Base-by-base conservation (phyloP, 768 basidiomycete species). In the Gautieria morchelliformis region DNA sequence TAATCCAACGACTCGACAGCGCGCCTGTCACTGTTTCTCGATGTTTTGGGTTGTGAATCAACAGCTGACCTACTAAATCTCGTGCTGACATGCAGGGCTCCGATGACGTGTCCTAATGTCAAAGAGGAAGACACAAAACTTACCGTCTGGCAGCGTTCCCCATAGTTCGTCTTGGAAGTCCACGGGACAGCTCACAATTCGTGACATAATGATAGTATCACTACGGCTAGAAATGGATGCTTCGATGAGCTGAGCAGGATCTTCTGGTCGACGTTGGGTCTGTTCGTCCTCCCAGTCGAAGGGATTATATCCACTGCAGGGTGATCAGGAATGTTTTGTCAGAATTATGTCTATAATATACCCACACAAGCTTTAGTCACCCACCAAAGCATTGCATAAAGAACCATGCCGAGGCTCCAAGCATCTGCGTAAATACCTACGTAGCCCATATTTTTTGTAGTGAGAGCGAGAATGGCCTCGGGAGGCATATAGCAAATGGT, bases 351-450 rank as follows among this genome's bases (percentile, higher is more conserved):
- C 40, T 15, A 54, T 11, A 17, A 37, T 47, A 20, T 46, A 24
- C 14, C 19, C 9, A n/a, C 15, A 59, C 17, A 27, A 20, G 42
- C 35, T 46, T 52, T 53, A 44, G 53, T 42, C 41, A 77, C 87
- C 59, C 71, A 92, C 90, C 80, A 78, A 50, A 93, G 73, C 88
- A 92, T 92, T 56, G 89, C 82, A 61, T 84, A 91, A 52, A 92
- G 70, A 53, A 88, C 82, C 5, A 91, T 79, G 5, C 90, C 90
- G 12, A 85, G 80, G 62, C 89, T 90, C 90, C 90, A 93, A 64
- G 89, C 92, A 68, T 93, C 90, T 3, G 89, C 79, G n/a, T 89
- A 87, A 84, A 91, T 85, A 19, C 88, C 88, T 33, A 77, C 69
- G 57, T 59, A 41, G 52, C 85, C 82, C 44, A 87, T 69, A 58